These are phyloP conservation scores for Protomyces inouyei DNA, from an alignment of 1,139 yeast genomes.

Conservation along the genomic window DNA sequence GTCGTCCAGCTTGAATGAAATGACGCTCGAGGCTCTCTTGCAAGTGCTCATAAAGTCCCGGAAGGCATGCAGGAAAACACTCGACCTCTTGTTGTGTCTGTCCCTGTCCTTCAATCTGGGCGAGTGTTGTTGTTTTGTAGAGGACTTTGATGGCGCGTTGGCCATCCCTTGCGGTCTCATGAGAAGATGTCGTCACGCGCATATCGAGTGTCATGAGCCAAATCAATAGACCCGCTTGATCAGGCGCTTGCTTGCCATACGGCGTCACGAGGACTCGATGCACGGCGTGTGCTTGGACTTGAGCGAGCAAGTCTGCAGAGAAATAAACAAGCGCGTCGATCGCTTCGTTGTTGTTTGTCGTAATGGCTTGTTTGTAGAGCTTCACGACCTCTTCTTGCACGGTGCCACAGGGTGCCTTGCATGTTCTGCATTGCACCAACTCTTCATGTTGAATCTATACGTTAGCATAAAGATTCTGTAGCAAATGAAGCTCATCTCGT, in stretches of 20 bases:
- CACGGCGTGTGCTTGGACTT: constrained; percentile 3
- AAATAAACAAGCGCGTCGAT: background rate
- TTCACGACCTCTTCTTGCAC: background rate
- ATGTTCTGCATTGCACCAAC: background rate
- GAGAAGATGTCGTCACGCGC: background rate
- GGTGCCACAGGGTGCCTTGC: background rate
- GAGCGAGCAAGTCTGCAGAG: constrained; percentile 6
- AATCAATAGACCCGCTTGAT: background rate
- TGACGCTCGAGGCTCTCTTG: background rate
- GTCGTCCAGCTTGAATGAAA: background rate
- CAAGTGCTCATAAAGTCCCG: background rate
- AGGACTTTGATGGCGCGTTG: background rate
- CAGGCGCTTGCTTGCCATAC: background rate
- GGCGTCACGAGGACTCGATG: constrained; percentile 4
- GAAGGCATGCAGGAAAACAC: background rate
- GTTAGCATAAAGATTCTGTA: background rate
- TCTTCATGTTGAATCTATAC: background rate
- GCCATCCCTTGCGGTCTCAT: background rate
- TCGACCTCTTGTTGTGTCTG: background rate
- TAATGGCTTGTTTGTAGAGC: background rate
- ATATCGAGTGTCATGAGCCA: constrained; percentile 20
- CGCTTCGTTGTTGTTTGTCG: background rate
- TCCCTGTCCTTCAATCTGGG: background rate
- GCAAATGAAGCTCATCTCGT: background rate
- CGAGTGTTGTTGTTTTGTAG: background rate